A percentile compares a stretch with the other conserved stretches of the same genome.
phyloP scores from a whole-genome alignment of 2,329 filamentous ascomycete genomes.

The Talaromyces sp. region DNA sequence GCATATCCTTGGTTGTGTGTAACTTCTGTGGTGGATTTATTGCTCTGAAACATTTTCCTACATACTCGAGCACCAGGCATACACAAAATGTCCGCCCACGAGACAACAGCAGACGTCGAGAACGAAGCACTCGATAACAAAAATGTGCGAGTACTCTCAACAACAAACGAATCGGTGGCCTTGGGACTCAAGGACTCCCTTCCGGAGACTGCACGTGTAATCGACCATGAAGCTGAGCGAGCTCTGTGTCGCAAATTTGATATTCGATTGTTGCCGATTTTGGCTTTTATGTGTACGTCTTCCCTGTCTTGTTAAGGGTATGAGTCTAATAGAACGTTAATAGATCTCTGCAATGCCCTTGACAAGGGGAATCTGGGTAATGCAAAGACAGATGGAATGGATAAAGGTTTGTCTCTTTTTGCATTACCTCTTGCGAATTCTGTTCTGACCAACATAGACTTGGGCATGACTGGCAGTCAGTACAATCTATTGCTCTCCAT shows the following conservation, averaged over 20 bases:
- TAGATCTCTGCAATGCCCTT: constrained; percentile 52
- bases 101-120: constrained; percentile 7
- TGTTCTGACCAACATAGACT: constrained; percentile 25
- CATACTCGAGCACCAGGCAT: not conserved
- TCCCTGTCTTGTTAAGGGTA: not conserved
- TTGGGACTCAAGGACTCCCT: constrained; percentile 17
- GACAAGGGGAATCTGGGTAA: constrained; percentile 52
- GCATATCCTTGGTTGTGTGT: not conserved
- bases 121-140: constrained; percentile 7
- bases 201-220: constrained; percentile 27
- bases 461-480: constrained; percentile 57
- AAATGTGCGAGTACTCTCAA: not conserved
- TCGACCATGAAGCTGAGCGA: constrained; percentile 45
- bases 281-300: constrained; percentile 52
- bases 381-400: constrained; percentile 52
- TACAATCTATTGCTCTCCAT: constrained; percentile 67
- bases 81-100: constrained; percentile 6
- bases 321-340: not conserved
- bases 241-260: constrained; percentile 52
- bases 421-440: not conserved
- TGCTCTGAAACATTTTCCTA: not conserved
- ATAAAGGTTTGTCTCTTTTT: constrained; percentile 24
- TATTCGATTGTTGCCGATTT: constrained; percentile 48
- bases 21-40: not conserved
- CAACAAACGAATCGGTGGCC: not conserved